Conservation (phyloP, 2,329 filamentous ascomycete species). For the Leptographium radiaticola region DNA sequence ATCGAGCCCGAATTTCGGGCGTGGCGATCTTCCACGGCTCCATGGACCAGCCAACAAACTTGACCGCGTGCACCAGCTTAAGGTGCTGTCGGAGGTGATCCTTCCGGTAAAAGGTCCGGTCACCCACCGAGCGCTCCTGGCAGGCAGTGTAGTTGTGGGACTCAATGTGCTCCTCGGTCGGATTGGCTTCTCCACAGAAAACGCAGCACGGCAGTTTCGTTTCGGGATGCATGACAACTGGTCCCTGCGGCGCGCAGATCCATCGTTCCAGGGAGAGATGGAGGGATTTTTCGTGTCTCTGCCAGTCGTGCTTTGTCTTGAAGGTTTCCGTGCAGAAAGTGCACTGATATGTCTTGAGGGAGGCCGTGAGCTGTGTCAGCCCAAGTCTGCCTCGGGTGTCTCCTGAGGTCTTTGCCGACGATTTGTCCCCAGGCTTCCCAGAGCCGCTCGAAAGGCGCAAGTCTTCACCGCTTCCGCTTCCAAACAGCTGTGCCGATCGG, state of each 20-base stretch:
- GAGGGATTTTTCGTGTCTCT: slow-evolving; percentile 56
- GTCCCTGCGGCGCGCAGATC: slow-evolving; percentile 49
- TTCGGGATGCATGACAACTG: slow-evolving; percentile 41
- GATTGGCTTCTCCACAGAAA: slow-evolving; percentile 44
- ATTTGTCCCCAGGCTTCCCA: not conserved
- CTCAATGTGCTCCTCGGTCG: slow-evolving; percentile 42
- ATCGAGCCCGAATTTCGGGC: slow-evolving; percentile 48
- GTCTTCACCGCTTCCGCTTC: not conserved
- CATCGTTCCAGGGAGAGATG: slow-evolving; percentile 52
- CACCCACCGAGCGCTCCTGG: slow-evolving; percentile 47
- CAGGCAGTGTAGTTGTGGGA: slow-evolving; percentile 50
- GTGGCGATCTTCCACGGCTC: slow-evolving; percentile 47
- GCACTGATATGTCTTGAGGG: slow-evolving; percentile 48
- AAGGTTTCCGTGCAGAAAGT: slow-evolving; percentile 59
- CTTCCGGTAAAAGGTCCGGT: slow-evolving; percentile 54
- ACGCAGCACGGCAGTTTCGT: slow-evolving; percentile 44
- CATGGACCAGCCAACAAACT: slow-evolving; percentile 52
- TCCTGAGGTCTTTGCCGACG: slow-evolving; percentile 17
- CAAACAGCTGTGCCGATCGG: slow-evolving; percentile 20
- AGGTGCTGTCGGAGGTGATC: slow-evolving; percentile 56
- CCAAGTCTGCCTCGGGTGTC: slow-evolving; percentile 15
- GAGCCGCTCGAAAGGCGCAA: not conserved
- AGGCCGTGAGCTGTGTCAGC: slow-evolving; percentile 20
- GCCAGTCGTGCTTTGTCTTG: slow-evolving; percentile 56
- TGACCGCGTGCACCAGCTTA: slow-evolving; percentile 48